Evolutionary conservation across 805 yeast species (phyloP), one percentile per base, ranked within the genome.

Genomic region (Saturnispora dispora): DNA sequence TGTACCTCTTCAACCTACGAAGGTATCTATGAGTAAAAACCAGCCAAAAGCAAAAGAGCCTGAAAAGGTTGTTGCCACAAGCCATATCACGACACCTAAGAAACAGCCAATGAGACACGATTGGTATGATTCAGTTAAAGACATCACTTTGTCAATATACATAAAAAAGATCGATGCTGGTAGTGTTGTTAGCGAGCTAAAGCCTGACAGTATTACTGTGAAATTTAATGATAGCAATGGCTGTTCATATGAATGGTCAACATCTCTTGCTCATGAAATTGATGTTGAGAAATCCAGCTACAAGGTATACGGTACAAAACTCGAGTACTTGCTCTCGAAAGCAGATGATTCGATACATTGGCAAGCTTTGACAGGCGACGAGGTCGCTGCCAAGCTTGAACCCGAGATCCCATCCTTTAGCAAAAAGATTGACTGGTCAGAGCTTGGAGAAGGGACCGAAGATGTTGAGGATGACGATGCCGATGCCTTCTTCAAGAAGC

Each of bases 341-440:
- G 17, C 17, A 10, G 47, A 47, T n/a, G 15, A 20, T n/a, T 17
- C 4, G 4, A 41, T 35, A 25, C 45, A 35, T 8, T 46, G 54
- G 48, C 30, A 25, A n/a, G 13, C 20, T 10, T 25, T 50, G 7
- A 25, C 40, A 13, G 36, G 25, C 8, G 50, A 20, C 6, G 36
- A 47, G 5, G 41, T 40, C 18, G 50, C 35, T 18, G 52, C 44
- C n/a, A n/a, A 35, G 10, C 15, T 10, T 7, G 23, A 28, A 11
- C 47, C 48, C 15, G 23, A 30, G 10, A 40, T 36, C 20, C 48
- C 82, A 1, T 79, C 93, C 0, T 77, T 90, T 1, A 75, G 75
- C 46, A 80, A 77, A 53, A 71, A 76, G 6, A 70, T 74, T 20
- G 83, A 89, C 62, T 88, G 96, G 96, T 76, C 85, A 18, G 71